Evolutionary conservation across 345 rosid genomes (phyloP).

Genomic region (Odontarrhena argentea): DNA sequence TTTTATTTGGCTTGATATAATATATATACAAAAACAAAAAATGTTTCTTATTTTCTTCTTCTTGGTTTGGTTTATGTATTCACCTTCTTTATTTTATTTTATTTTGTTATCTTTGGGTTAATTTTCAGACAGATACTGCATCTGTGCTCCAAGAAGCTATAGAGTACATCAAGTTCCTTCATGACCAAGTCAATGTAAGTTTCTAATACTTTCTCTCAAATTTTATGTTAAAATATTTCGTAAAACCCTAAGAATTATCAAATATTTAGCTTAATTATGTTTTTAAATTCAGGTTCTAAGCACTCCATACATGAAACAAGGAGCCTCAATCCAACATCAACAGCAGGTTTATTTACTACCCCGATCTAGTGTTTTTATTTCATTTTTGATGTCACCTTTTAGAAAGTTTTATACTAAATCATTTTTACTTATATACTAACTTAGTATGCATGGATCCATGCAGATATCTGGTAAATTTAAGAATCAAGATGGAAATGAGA

Average conservation of each 20-base stretch:
- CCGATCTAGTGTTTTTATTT: background rate
- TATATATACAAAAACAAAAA: background rate
- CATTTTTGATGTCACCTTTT: background rate
- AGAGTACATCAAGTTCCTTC: conserved; percentile 84
- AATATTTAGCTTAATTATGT: conserved; percentile 11
- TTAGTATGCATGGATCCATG: conserved; percentile 1
- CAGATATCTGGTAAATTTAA: conserved; percentile 28
- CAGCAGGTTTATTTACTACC: conserved; percentile 54
- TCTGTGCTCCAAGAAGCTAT: conserved; percentile 99
- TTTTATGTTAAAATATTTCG: background rate
- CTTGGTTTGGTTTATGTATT: conserved; percentile 27
- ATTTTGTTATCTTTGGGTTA: conserved; percentile 4
- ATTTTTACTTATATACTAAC: conserved; percentile 10
- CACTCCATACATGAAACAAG: conserved; percentile 84
- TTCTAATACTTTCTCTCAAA: conserved; percentile 10
- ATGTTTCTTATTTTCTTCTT: background rate
- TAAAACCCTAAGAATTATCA: conserved; percentile 25
- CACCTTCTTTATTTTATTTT: background rate
- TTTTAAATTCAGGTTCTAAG: conserved; percentile 61
- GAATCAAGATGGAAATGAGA: conserved; percentile 45
- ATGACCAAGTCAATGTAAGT: conserved; percentile 82
- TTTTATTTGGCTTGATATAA: conserved; percentile 10
- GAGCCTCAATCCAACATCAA: conserved; percentile 58
- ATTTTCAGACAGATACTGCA: conserved; percentile 88
- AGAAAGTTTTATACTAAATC: conserved; percentile 4